Evolutionary conservation across 352 stramenopile genomes (phyloP).

Genomic region (Globisporangium solare): DNA sequence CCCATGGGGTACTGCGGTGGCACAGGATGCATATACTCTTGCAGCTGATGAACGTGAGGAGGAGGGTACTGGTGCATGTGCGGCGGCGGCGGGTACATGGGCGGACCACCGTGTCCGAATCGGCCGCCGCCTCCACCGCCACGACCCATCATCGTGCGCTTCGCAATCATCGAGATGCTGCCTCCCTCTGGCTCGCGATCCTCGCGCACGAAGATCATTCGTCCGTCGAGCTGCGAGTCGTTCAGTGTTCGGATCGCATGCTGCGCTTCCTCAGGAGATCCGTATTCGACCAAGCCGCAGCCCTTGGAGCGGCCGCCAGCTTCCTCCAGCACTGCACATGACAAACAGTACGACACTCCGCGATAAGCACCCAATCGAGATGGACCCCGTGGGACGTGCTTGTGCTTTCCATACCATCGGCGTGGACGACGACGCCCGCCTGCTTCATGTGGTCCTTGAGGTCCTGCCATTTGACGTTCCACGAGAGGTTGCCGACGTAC

Average conservation of each 20-base stretch:
- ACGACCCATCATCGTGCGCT: conserved; percentile 16
- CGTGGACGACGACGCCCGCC: conserved; percentile 75
- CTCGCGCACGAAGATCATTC: conserved; percentile 86
- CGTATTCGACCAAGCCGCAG: conserved; percentile 75
- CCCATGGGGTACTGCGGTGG: conserved; percentile 5
- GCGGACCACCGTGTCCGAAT: neutral
- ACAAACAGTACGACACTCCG: neutral
- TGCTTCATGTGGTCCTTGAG: conserved; percentile 96
- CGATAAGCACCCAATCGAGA: neutral
- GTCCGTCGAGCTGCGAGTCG: conserved; percentile 91
- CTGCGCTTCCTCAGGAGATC: conserved; percentile 64
- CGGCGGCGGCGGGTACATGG: conserved; percentile 1
- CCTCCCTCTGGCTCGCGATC: conserved; percentile 68
- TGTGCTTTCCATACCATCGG: conserved; percentile 37
- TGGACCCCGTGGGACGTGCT: neutral
- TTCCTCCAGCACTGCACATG: conserved; percentile 61
- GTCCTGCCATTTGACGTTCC: conserved; percentile 91
- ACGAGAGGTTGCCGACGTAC: conserved; percentile 91
- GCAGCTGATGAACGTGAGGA: neutral
- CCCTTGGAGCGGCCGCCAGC: conserved; percentile 88
- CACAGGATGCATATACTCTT: neutral
- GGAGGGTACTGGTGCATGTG: conserved; percentile 4
- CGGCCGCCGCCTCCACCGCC: neutral
- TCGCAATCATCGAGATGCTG: conserved; percentile 70
- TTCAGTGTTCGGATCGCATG: conserved; percentile 88